Percentiles rank a stretch among this genome's conserved stretches.
phyloP scores from a whole-genome alignment of 2,329 filamentous ascomycete species.

The Westerdykella ornata region DNA sequence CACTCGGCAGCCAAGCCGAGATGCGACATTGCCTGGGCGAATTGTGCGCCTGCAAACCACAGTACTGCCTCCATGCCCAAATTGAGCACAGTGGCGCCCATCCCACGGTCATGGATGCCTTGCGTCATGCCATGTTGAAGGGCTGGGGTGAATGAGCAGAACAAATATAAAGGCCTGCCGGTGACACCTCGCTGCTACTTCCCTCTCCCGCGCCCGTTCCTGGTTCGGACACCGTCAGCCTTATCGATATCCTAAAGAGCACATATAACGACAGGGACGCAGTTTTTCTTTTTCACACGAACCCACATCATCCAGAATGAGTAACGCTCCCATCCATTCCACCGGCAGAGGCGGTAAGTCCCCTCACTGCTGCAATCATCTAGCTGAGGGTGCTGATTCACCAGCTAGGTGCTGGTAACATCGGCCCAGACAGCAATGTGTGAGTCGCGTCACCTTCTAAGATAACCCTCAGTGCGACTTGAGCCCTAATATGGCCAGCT shows the following conservation, averaged over 20 bases:
- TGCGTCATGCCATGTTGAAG: constrained; percentile 8
- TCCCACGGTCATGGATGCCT: constrained; percentile 24
- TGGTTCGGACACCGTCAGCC: background rate
- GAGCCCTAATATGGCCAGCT: constrained; percentile 17
- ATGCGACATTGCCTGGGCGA: constrained; percentile 1
- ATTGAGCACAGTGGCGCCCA: constrained; percentile 9
- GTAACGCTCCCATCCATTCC: constrained; percentile 42
- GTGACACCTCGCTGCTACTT: background rate
- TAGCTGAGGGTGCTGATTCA: constrained; percentile 2
- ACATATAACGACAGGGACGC: background rate
- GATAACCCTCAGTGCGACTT: background rate
- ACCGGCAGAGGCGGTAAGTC: constrained; percentile 52
- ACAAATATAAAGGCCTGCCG: constrained; percentile 28
- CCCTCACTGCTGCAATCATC: background rate
- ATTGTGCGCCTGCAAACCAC: constrained; percentile 5
- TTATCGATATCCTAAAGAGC: constrained; percentile 1
- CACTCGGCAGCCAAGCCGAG: constrained; percentile 1
- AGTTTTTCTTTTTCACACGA: background rate
- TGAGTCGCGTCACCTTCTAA: constrained; percentile 18
- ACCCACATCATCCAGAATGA: constrained; percentile 16
- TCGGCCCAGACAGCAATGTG: constrained; percentile 45
- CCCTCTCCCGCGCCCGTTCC: background rate
- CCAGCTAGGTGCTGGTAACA: constrained; percentile 51
- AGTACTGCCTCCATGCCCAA: constrained; percentile 11
- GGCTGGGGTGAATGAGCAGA: constrained; percentile 13